A percentile compares a stretch with the other conserved stretches of the same genome.
phyloP scores from a whole-genome alignment of 495 filamentous ascomycete species.

The Tuber aestivum region DNA sequence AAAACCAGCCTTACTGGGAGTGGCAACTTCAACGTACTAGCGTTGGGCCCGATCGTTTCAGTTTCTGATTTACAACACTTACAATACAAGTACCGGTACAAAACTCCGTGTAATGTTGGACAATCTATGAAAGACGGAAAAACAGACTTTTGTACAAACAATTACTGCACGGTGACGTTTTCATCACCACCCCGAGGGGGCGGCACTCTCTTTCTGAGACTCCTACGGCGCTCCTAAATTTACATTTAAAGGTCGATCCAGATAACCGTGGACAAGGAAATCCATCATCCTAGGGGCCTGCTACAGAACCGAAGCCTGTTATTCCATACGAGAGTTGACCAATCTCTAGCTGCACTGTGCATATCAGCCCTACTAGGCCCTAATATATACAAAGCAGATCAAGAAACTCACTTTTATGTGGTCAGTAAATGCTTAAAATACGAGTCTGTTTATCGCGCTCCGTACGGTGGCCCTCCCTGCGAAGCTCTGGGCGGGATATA shows the following conservation, averaged over 20 bases:
- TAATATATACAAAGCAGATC: neutral
- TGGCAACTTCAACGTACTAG: neutral
- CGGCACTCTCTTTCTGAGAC: neutral
- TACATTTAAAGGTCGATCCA: neutral
- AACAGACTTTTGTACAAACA: neutral
- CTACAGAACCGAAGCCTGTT: neutral
- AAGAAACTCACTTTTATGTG: neutral
- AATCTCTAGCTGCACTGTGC: neutral
- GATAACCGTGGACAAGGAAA: neutral
- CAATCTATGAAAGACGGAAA: neutral
- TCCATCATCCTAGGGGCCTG: neutral
- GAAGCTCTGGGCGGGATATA: neutral
- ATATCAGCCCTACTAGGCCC: neutral
- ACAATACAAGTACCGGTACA: too few relatives aligned
- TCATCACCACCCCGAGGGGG: neutral
- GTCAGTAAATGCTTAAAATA: neutral
- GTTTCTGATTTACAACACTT: too few relatives aligned
- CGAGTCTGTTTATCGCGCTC: neutral
- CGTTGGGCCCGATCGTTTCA: neutral
- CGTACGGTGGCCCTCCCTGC: neutral
- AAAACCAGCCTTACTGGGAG: neutral
- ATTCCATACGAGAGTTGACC: neutral
- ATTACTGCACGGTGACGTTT: neutral
- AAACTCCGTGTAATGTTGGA: neutral
- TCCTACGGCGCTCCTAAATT: neutral